Conservation (phyloP, 768 basidiomycete genomes). For the Chiua virens region DNA sequence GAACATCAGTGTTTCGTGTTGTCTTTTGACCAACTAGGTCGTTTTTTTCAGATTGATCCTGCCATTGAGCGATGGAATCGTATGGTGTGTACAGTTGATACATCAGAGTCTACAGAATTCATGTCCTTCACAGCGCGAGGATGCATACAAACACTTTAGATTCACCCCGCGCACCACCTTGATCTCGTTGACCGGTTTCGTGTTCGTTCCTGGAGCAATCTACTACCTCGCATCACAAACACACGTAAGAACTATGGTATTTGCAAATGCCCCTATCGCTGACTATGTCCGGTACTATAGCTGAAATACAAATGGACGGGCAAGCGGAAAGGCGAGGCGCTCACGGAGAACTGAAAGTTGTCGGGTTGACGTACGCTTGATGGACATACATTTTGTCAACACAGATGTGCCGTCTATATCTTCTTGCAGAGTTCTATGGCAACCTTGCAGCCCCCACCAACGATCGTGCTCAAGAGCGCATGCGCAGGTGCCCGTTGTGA, state of each 20-base stretch:
- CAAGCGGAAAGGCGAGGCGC: constrained; percentile 45
- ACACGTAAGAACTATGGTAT: constrained; percentile 38
- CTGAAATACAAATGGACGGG: constrained; percentile 55
- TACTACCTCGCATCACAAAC: constrained; percentile 42
- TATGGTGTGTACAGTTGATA: constrained; percentile 45
- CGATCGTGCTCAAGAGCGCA: constrained; percentile 80
- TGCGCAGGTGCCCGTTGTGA: constrained; percentile 92
- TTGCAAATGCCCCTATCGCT: constrained; percentile 4
- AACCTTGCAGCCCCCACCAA: constrained; percentile 83
- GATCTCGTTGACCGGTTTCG: constrained; percentile 58
- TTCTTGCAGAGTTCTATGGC: constrained; percentile 90
- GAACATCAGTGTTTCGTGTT: not conserved
- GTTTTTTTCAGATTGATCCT: constrained; percentile 42
- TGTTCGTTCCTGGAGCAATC: constrained; percentile 62
- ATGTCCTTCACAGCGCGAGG: constrained; percentile 60
- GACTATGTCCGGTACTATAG: constrained; percentile 30
- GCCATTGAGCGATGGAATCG: constrained; percentile 62
- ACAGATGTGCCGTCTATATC: constrained; percentile 44
- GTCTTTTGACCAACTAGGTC: not conserved
- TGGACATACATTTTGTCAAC: not conserved
- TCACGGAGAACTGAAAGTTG: constrained; percentile 29
- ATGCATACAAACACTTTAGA: constrained; percentile 79
- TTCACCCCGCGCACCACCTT: constrained; percentile 72
- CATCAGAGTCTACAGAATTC: not conserved
- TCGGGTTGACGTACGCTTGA: not conserved